Evolutionary conservation across 306 rosid genomes (phyloP).

Genomic region (Trifolium dubium): DNA sequence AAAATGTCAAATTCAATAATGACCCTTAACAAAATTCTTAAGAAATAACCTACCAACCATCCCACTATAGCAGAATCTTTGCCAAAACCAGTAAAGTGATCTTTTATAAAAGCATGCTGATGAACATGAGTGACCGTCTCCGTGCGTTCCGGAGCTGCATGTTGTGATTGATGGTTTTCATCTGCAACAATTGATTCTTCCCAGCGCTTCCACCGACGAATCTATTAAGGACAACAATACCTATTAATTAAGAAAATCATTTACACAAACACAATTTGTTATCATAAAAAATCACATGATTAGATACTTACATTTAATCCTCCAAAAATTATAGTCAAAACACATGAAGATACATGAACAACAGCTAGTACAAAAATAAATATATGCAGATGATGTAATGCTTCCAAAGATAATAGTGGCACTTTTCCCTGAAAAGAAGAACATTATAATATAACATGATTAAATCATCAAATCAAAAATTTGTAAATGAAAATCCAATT

Average conservation of each 20-base stretch:
- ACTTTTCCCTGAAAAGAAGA: conserved; percentile 63
- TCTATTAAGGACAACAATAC: conserved; percentile 47
- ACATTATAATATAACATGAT: background rate
- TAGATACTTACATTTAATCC: conserved; percentile 64
- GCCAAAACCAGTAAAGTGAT: conserved; percentile 69
- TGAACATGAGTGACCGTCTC: conserved; percentile 62
- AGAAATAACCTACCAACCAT: conserved; percentile 70
- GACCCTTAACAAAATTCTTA: no score
- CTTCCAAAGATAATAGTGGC: conserved; percentile 75
- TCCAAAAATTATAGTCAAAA: conserved; percentile 74
- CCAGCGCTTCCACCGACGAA: conserved; percentile 84
- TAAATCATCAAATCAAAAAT: background rate
- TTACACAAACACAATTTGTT: background rate
- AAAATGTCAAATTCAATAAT: no score
- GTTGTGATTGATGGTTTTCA: conserved; percentile 44
- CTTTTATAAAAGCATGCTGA: conserved; percentile 66
- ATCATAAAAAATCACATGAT: conserved; percentile 7
- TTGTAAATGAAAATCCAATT: no score
- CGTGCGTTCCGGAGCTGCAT: conserved; percentile 52
- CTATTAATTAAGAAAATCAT: background rate
- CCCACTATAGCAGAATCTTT: conserved; percentile 60
- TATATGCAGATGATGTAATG: conserved; percentile 79
- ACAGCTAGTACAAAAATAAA: conserved; percentile 87
- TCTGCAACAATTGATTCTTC: conserved; percentile 60
- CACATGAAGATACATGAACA: conserved; percentile 81